Conservation (phyloP, 768 basidiomycete species). For the Leccinum longicurvipes region DNA sequence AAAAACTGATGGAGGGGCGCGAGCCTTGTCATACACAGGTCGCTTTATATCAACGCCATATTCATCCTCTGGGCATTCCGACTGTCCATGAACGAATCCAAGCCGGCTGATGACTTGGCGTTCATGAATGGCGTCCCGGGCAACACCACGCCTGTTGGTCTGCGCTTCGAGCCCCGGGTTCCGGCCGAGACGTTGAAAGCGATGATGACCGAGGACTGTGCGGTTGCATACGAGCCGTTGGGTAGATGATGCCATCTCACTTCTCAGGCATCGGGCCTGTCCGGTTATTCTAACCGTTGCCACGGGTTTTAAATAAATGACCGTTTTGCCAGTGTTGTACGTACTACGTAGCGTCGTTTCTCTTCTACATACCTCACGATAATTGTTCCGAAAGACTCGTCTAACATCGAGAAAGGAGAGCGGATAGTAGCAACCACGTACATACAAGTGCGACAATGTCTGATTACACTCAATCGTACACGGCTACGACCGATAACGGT, state of each 20-base stretch:
- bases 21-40: slow-evolving; percentile 34
- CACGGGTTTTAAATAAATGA: background rate
- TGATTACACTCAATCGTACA: no score
- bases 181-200: slow-evolving; percentile 1
- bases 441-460: background rate
- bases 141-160: slow-evolving; percentile 44
- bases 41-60: slow-evolving; percentile 58
- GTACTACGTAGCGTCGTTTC: no score
- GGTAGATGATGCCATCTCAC: background rate
- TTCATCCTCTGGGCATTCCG: slow-evolving; percentile 59
- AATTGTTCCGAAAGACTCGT: background rate
- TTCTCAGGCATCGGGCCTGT: no score
- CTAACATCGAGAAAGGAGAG: background rate
- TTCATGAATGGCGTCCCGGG: slow-evolving; percentile 35
- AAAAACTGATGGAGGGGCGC: background rate
- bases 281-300: background rate
- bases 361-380: background rate
- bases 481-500: background rate
- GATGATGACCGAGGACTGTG: slow-evolving; percentile 3
- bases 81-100: slow-evolving; percentile 41
- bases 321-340: background rate
- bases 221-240: background rate
- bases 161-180: slow-evolving; percentile 47
- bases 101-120: slow-evolving; percentile 53
- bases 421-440: background rate